phyloP scores from a whole-genome alignment of 2,329 filamentous ascomycete species.

The Diplocarpon rosae region DNA sequence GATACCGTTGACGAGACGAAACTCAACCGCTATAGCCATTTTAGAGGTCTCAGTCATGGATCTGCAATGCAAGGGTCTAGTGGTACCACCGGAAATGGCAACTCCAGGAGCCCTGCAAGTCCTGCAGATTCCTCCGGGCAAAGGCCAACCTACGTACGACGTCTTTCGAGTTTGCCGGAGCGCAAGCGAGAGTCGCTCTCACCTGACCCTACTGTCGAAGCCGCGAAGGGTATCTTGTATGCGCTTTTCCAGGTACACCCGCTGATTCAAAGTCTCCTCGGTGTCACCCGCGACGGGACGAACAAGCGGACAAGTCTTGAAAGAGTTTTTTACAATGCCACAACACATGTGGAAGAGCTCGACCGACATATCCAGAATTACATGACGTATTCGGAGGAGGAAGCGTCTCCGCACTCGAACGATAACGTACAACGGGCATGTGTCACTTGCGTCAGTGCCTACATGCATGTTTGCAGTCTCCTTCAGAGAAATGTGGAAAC shows the following conservation, averaged over 20 bases:
- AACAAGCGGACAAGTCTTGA: conserved; percentile 53
- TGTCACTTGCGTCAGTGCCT: conserved; percentile 51
- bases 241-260: conserved; percentile 58
- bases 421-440: conserved; percentile 54
- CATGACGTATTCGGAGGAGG: conserved; percentile 38
- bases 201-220: conserved; percentile 50
- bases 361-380: conserved; percentile 55
- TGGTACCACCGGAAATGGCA: conserved; percentile 19
- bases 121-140: conserved; percentile 46
- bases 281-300: conserved; percentile 48
- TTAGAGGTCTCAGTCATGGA: conserved; percentile 55
- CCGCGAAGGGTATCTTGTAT: conserved; percentile 55
- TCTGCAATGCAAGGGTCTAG: conserved; percentile 49
- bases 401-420: conserved; percentile 41
- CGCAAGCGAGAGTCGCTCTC: conserved; percentile 50
- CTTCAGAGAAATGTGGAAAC: conserved; percentile 51
- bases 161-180: conserved; percentile 51
- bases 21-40: conserved; percentile 54
- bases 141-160: conserved; percentile 49
- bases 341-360: conserved; percentile 53
- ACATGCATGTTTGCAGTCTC: conserved; percentile 53
- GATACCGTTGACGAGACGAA: conserved; percentile 52
- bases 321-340: conserved; percentile 57
- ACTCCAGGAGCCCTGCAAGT: conserved; percentile 41
- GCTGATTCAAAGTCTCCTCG: conserved; percentile 54